phyloP scores from a whole-genome alignment of 1,284 basidiomycete species.

The Puccinia polysora region DNA sequence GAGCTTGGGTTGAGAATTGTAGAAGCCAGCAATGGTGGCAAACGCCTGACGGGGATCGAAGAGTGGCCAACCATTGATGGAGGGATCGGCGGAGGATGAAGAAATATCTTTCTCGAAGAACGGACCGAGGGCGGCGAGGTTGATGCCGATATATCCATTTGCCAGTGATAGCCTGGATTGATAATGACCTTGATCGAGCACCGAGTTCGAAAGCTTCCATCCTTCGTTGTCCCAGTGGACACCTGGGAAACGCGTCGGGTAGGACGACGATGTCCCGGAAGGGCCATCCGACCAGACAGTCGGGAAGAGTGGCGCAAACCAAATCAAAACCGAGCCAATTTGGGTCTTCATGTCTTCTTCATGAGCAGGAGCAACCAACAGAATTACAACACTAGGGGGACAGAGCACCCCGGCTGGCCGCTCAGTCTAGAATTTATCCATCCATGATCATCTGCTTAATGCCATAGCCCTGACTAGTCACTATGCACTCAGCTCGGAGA shows the following conservation, averaged over 20 bases:
- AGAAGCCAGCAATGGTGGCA: constrained; percentile 49
- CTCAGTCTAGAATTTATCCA: too few relatives aligned
- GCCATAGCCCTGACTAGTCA: too few relatives aligned
- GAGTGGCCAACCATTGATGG: constrained; percentile 45
- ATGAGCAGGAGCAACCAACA: too few relatives aligned
- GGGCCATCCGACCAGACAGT: too few relatives aligned
- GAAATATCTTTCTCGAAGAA: constrained; percentile 26
- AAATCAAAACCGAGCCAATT: too few relatives aligned
- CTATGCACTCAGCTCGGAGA: too few relatives aligned
- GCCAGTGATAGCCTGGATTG: constrained; percentile 47
- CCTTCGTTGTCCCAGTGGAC: constrained; percentile 19
- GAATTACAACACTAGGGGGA: too few relatives aligned
- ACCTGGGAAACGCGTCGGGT: constrained; percentile 11
- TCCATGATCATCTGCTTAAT: too few relatives aligned
- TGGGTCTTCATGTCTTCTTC: too few relatives aligned
- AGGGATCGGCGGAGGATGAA: constrained; percentile 7
- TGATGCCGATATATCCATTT: constrained; percentile 50
- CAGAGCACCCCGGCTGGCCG: too few relatives aligned
- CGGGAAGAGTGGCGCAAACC: too few relatives aligned
- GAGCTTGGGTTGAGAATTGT: constrained; percentile 47
- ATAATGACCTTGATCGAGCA: constrained; percentile 28
- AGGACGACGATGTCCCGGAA: too few relatives aligned
- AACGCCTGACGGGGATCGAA: constrained; percentile 43
- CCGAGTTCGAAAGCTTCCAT: background rate
- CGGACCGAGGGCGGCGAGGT: constrained; percentile 48